A percentile compares a stretch with the other conserved stretches of the same genome.
phyloP scores from a whole-genome alignment of 1,284 basidiomycete genomes.

The Cystobasidium pallidum region DNA sequence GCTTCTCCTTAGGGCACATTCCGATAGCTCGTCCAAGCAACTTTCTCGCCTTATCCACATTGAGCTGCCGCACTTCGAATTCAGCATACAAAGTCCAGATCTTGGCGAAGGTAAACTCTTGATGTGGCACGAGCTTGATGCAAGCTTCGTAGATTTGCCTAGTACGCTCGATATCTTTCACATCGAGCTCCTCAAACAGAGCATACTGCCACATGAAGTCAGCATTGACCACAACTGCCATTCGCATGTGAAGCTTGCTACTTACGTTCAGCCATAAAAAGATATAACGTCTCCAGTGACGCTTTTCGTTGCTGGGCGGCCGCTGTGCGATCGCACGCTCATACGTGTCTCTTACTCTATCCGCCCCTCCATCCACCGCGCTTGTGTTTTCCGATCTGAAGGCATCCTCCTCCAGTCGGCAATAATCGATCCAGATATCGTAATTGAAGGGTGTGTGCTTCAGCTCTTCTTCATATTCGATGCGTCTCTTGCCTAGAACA shows the following conservation, averaged over 20 bases:
- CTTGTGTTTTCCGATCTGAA: conserved; percentile 67
- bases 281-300: conserved; percentile 94
- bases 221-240: conserved; percentile 11
- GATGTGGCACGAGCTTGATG: conserved; percentile 86
- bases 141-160: conserved; percentile 92
- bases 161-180: conserved; percentile 81
- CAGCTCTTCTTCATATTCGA: conserved; percentile 96
- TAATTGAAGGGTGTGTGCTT: conserved; percentile 87
- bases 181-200: conserved; percentile 94
- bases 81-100: conserved; percentile 87
- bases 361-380: conserved; percentile 63
- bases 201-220: conserved; percentile 74
- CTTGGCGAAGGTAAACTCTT: conserved; percentile 96
- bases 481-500: conserved; percentile 91
- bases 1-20: conserved; percentile 90
- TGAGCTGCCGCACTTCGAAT: conserved; percentile 85
- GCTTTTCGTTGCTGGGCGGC: conserved; percentile 82
- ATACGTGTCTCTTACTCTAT: conserved; percentile 86
- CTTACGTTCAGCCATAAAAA: conserved; percentile 61
- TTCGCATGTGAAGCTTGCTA: conserved; percentile 50
- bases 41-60: conserved; percentile 83
- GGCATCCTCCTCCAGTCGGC: conserved; percentile 88
- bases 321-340: conserved; percentile 96
- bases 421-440: conserved; percentile 98
- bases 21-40: conserved; percentile 89